A percentile compares a stretch with the other conserved stretches of the same genome.
Conservation (phyloP, 2,329 filamentous ascomycete species). For the Fusarium haematococcum region DNA sequence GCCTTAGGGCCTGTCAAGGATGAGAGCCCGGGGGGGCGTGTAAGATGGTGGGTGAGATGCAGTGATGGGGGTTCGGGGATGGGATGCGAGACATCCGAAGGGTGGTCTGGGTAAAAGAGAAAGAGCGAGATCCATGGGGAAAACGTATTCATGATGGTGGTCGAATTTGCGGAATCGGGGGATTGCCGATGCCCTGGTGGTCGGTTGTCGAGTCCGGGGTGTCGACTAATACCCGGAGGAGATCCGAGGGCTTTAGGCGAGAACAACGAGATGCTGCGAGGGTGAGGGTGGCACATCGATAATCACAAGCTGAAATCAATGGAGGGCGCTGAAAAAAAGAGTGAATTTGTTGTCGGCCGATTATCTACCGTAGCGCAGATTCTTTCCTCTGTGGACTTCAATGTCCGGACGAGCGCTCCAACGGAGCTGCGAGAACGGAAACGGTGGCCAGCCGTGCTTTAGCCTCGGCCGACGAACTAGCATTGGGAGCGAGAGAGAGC, state of each 20-base stretch:
- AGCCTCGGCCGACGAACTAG: background rate
- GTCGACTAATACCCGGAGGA: slow-evolving; percentile 15
- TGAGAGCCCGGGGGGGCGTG: slow-evolving; percentile 16
- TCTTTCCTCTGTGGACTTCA: slow-evolving; percentile 21
- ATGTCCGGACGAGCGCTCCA: slow-evolving; percentile 23
- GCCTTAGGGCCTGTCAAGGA: background rate
- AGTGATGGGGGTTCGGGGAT: slow-evolving; percentile 15
- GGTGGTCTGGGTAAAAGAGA: slow-evolving; percentile 15
- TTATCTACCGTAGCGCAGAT: background rate
- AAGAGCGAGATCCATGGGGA: slow-evolving; percentile 13
- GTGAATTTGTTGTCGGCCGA: background rate
- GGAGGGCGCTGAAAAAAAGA: background rate
- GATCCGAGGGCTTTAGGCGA: slow-evolving; percentile 21
- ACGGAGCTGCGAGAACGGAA: slow-evolving; percentile 10
- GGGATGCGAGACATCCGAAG: slow-evolving; percentile 31
- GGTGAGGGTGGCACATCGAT: background rate
- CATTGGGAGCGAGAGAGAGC: slow-evolving; percentile 3
- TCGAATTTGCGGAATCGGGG: slow-evolving; percentile 9
- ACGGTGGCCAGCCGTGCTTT: slow-evolving; percentile 12
- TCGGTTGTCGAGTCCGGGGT: slow-evolving; percentile 21
- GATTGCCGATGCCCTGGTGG: slow-evolving; percentile 3
- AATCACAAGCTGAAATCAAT: background rate
- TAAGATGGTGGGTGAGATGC: slow-evolving; percentile 13
- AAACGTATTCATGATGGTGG: slow-evolving; percentile 28
- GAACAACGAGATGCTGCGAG: slow-evolving; percentile 5